A percentile compares a stretch with the other conserved stretches of the same genome.
phyloP scores from a whole-genome alignment of 2,329 filamentous ascomycete species.

The Botrytis fragariae region DNA sequence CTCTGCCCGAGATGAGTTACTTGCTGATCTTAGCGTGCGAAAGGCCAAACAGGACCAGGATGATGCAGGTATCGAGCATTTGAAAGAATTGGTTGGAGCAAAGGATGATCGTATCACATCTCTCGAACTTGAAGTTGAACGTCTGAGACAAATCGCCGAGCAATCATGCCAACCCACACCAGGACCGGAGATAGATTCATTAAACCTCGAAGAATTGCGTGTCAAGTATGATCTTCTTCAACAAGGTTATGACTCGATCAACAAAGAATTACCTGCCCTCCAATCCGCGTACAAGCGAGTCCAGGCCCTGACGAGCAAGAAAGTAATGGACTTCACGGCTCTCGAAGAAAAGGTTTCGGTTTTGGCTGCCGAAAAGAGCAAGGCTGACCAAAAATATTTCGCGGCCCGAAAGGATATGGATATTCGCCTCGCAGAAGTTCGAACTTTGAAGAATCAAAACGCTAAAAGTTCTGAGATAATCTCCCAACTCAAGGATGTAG shows the following conservation, averaged over 20 bases:
- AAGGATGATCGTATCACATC: conserved; percentile 78
- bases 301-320: conserved; percentile 79
- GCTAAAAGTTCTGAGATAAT: conserved; percentile 92
- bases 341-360: conserved; percentile 76
- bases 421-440: conserved; percentile 75
- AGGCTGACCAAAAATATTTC: conserved; percentile 98
- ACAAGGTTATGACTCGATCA: conserved; percentile 78
- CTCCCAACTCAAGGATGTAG: conserved; percentile 85
- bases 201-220: conserved; percentile 70
- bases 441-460: conserved; percentile 77
- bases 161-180: conserved; percentile 40
- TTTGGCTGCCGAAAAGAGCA: conserved; percentile 83
- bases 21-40: conserved; percentile 76
- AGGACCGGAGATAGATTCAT: conserved; percentile 52
- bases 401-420: conserved; percentile 93
- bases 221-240: conserved; percentile 72
- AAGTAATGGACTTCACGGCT: conserved; percentile 71
- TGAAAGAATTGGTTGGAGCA: conserved; percentile 76
- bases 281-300: conserved; percentile 90
- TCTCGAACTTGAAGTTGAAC: conserved; percentile 77
- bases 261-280: conserved; percentile 83
- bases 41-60: conserved; percentile 79
- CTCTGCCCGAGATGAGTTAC: conserved; percentile 77
- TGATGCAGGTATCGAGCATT: conserved; percentile 64
- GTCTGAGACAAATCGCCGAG: conserved; percentile 60